Evolutionary conservation across 164 flowering plant species (phyloP).

Genomic region (Liriodendron chinense): DNA sequence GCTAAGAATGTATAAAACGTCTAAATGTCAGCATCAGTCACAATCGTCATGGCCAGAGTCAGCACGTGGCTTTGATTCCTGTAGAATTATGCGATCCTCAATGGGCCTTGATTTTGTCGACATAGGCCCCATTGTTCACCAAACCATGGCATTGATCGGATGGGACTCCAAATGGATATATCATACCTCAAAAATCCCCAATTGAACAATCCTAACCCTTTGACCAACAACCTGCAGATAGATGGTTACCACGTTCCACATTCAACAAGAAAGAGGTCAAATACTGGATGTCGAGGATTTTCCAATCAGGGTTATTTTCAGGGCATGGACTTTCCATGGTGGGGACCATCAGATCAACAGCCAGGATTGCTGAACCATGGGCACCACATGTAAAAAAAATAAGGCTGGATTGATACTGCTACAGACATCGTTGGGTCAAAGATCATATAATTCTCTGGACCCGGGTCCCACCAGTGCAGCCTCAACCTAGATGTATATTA

Average conservation of each 20-base stretch:
- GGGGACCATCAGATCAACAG: not conserved
- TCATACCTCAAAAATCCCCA: not conserved
- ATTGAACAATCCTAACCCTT: not conserved
- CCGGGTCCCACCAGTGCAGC: not conserved
- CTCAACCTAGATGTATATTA: not conserved
- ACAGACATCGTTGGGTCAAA: not conserved
- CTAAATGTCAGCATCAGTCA: not conserved
- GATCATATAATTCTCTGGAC: not conserved
- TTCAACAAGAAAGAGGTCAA: not conserved
- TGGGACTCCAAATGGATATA: not conserved
- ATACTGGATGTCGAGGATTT: not conserved
- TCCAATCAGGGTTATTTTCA: not conserved
- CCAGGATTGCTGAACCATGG: not conserved
- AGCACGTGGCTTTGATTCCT: not conserved
- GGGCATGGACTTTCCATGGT: not conserved
- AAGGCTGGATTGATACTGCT: too few relatives aligned
- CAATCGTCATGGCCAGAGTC: not conserved
- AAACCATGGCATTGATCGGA: not conserved
- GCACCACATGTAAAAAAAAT: not conserved
- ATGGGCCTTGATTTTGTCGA: not conserved
- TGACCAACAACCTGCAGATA: not conserved
- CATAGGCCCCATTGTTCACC: not conserved
- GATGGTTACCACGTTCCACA: not conserved
- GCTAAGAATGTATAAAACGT: not conserved
- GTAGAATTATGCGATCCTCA: not conserved